phyloP scores from a whole-genome alignment of 768 basidiomycete genomes.

The Leccinellum luteum region DNA sequence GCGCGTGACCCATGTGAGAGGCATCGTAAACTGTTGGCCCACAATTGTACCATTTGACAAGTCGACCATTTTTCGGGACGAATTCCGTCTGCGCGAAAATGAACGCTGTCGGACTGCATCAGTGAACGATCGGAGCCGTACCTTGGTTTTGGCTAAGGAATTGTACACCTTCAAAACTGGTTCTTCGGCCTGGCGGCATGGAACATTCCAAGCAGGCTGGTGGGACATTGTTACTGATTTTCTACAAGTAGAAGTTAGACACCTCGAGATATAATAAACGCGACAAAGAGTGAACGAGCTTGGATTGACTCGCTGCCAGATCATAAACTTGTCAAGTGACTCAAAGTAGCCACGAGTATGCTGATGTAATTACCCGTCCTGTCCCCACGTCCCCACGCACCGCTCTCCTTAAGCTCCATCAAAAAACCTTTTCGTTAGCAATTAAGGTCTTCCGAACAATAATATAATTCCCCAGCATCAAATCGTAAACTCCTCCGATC shows the following conservation, averaged over 20 bases:
- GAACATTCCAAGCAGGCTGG: conserved; percentile 54
- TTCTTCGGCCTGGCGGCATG: conserved; percentile 36
- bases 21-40: conserved; percentile 99
- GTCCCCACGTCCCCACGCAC: not conserved
- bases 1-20: conserved; percentile 97
- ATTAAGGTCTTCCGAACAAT: conserved; percentile 1
- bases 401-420: not conserved
- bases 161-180: conserved; percentile 79
- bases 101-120: conserved; percentile 5
- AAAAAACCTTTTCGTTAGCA: conserved; percentile 4
- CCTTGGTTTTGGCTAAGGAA: conserved; percentile 89
- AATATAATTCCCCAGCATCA: not conserved
- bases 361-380: conserved; percentile 23
- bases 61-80: conserved; percentile 60
- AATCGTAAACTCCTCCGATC: not conserved
- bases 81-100: conserved; percentile 64
- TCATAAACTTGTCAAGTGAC: too few relatives aligned
- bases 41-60: conserved; percentile 99
- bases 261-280: conserved; percentile 1
- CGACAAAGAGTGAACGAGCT: conserved; percentile 6
- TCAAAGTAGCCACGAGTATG: conserved; percentile 2
- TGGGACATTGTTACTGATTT: conserved; percentile 47
- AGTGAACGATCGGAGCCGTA: conserved; percentile 33
- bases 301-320: conserved; percentile 19
- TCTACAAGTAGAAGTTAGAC: conserved; percentile 2